Evolutionary conservation across 805 yeast species (phyloP), one percentile per base, ranked within the genome.

Genomic region (Candida insectorum): DNA sequence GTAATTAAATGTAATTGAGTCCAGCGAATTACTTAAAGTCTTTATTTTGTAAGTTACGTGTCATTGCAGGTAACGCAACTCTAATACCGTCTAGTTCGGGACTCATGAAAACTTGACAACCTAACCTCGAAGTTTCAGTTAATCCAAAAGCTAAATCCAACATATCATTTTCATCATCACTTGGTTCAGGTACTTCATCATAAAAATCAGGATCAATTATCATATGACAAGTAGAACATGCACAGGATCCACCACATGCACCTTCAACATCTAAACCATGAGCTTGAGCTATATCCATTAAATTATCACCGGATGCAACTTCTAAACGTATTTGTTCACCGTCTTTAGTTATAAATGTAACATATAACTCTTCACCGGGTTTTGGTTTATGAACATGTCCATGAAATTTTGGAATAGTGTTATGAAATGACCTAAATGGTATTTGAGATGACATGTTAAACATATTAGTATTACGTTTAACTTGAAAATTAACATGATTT

Each of bases 221-320:
- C 34, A 93, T 81, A 62, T 93, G 98, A 56, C 98, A 93, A 0
- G 98, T 93, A 4, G 97, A 88, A 58, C 98, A 93, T 1, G 98
- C 98, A 69, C 98, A 93, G 4, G 97, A 87, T 3, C 97, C 98
- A 15, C 98, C 98, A 62, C 98, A 93, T 0, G 98, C 98, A 28
- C 81, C 96, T 58, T 93, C 98, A 93, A 93, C 89, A 46, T 93
- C 98, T 37, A 93, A 60, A 49, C 89, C 83, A 54, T 89, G 63
- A 3, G 93, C 94, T 62, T 93, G 97, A 5, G 97, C 98, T 36
- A 93, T 87, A 56, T 93, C 98, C 55, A 93, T 65, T 17, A 93
- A 54, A 23, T 88, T 79, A 54, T 93, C 98, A 10, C 97, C 97
- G 47, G 83, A 96, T 2, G 91, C 81, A 2, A 83, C 97, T 52